phyloP scores from a whole-genome alignment of 2,329 filamentous ascomycete species.

The Fusarium xylarioides region DNA sequence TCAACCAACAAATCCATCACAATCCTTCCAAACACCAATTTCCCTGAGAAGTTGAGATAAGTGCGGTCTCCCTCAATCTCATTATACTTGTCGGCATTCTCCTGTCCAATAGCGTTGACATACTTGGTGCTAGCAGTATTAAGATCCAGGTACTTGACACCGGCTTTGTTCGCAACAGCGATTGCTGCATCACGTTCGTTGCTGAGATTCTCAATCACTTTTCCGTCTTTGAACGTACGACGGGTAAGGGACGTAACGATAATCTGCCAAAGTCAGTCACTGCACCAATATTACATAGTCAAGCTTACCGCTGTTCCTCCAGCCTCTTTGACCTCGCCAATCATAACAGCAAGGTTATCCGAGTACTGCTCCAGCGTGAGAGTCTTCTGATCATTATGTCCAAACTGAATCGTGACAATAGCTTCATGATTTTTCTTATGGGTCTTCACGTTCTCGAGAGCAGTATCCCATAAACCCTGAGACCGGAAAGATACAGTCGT shows the following conservation, averaged over 20 bases:
- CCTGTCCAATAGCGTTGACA: conserved; percentile 5
- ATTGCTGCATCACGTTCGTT: conserved; percentile 16
- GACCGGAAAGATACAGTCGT: conserved; percentile 15
- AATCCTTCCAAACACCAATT: conserved; percentile 9
- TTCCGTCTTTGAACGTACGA: conserved; percentile 5
- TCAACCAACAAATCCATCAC: conserved; percentile 8
- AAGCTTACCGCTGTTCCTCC: conserved; percentile 12
- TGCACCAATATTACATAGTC: fast-evolving
- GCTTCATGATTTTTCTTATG: not conserved
- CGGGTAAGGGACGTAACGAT: conserved; percentile 12
- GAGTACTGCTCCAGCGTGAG: conserved; percentile 17
- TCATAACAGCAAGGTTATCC: not conserved
- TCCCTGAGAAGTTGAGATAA: conserved; percentile 4
- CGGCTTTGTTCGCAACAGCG: not conserved
- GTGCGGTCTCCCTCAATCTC: conserved; percentile 15
- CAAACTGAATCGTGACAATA: conserved; percentile 15
- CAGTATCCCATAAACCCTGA: not conserved
- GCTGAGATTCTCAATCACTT: not conserved
- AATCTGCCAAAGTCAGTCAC: not conserved
- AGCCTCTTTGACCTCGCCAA: not conserved
- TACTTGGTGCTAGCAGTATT: conserved; percentile 15
- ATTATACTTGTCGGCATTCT: conserved; percentile 13
- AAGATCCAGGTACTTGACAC: not conserved
- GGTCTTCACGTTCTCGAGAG: not conserved
- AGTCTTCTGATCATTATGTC: conserved; percentile 13